Conservation (phyloP, 225 moss, liverwort and hornwort genomes). For the Antitrichia curtipendula region DNA sequence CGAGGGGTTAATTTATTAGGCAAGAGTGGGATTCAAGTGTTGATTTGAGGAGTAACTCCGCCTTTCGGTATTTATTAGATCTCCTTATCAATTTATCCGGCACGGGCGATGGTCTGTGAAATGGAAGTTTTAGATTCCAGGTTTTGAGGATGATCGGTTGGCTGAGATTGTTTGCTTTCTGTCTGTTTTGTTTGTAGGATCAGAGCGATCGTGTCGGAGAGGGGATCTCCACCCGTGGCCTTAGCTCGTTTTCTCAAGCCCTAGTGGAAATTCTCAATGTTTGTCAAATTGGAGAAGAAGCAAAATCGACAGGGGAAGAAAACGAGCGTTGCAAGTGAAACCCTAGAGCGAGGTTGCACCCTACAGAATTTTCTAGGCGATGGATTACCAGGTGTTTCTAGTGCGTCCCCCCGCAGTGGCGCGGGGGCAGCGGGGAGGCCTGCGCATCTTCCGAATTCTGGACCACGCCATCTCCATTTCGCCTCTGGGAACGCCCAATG, state of each 20-base stretch:
- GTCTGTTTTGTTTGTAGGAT: neutral
- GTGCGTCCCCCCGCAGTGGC: slow-evolving; percentile 10
- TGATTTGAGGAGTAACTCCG: neutral
- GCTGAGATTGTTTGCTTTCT: neutral
- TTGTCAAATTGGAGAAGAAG: neutral
- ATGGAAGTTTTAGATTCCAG: neutral
- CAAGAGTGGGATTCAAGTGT: neutral
- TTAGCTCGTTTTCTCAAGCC: neutral
- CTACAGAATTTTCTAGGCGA: neutral
- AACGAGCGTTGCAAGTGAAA: neutral
- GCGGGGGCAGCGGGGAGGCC: slow-evolving; percentile 12
- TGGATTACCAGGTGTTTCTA: slow-evolving; percentile 54
- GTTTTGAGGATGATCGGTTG: neutral
- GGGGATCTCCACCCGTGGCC: neutral
- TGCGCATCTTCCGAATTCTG: slow-evolving; percentile 28
- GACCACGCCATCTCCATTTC: slow-evolving; percentile 18
- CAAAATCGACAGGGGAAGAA: neutral
- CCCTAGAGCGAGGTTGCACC: neutral
- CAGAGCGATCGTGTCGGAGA: neutral
- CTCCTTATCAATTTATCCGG: neutral
- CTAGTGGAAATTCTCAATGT: neutral
- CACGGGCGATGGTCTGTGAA: neutral
- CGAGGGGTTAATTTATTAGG: neutral
- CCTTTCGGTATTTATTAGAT: neutral
- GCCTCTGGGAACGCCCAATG: slow-evolving; percentile 16